phyloP scores from a whole-genome alignment of 179 eudicot genomes.

The Spinacia oleracea region DNA sequence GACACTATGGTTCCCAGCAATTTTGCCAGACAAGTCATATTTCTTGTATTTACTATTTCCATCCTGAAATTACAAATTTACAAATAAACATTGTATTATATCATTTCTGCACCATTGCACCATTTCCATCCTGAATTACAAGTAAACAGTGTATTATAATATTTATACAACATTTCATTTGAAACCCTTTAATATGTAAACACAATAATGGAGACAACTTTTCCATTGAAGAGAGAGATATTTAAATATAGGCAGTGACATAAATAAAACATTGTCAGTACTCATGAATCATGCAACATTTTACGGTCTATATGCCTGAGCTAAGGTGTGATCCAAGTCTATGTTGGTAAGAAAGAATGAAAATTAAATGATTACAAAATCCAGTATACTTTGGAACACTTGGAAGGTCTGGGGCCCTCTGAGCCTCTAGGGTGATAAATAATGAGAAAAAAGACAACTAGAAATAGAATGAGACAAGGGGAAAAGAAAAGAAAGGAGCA shows the following conservation, averaged over 20 bases:
- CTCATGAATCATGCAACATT: not conserved
- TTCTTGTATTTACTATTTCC: constrained; percentile 40
- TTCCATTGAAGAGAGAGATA: not conserved
- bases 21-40: constrained; percentile 34
- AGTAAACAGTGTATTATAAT: not conserved
- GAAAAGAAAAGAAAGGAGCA: too few relatives aligned
- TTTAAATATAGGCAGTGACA: not conserved
- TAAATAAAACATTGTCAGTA: not conserved
- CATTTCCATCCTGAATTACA: constrained; percentile 47
- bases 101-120: not conserved
- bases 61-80: constrained; percentile 38
- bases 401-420: not conserved
- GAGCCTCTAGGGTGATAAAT: not conserved
- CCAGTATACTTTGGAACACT: not conserved
- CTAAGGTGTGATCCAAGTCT: not conserved
- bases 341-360: not conserved
- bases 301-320: not conserved
- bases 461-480: not conserved
- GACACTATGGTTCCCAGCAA: constrained; percentile 38
- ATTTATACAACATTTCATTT: not conserved
- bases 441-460: not conserved
- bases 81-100: constrained; percentile 1
- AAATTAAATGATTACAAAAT: not conserved
- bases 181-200: not conserved
- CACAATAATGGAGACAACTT: not conserved